Base-by-base conservation (phyloP, 2,329 filamentous ascomycete species). In the Venturia oleaginea region DNA sequence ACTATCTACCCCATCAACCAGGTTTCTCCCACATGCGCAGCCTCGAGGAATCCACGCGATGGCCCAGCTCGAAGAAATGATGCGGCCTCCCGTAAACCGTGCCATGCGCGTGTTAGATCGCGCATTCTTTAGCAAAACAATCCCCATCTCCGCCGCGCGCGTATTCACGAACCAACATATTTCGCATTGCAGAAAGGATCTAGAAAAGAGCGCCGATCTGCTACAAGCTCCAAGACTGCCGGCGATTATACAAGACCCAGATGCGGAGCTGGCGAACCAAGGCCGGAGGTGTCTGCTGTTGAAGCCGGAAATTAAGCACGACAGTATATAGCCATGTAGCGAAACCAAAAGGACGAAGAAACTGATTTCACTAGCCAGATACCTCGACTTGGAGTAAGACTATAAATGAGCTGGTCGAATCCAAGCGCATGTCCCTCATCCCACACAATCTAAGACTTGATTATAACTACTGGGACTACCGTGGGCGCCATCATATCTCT, bases 381-480 rank as follows among this genome's bases (percentile, higher is more conserved):
- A 82, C 83, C 57, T 84, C 85, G 51, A 95, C 91, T 27, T 96
- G 91, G 89, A 90, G 90, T 63, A 72, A 84, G 4, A 84, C 81
- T 46, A 76, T 97, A 59, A 82, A 79, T 66, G 84, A 90, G 67
- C 85, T 91, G 40, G 84, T 92, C 4, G 80, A 87, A 68, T 79
- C 81, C 62, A 83, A 88, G 34, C 85, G 90, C 54, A 76, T 97
- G 37, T 83, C 82, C 22, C 75, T 97, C 40, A 79, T 92, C 0
- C 88, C 91, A 1, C 97, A 88, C 75, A 82, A 89, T 66, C 76
- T 97, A 65, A 78, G 84, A 42, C 81, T 97, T 65, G 85, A 88
- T 69, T 99, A 99, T 76, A 83, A 89, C 70, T 87, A 92, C 76
- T 97, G 92, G 91, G 88, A 81, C 61, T 93, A 95, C 73, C 80